Evolutionary conservation across 1,139 yeast genomes (phyloP).

Genomic region (Kazachstania sp.): DNA sequence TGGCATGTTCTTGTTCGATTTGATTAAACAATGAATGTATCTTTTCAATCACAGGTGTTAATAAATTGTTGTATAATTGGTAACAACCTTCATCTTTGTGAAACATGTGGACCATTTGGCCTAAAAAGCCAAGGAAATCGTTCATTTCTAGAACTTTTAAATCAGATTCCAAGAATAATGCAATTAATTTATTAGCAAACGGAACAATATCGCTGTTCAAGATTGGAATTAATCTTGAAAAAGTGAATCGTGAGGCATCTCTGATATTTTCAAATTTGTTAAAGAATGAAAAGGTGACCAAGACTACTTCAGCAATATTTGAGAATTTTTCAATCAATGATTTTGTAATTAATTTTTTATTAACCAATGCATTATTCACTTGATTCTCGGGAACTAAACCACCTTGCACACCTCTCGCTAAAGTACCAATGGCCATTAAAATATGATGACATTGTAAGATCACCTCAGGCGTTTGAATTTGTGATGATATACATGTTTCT

Average conservation of each 20-base stretch:
- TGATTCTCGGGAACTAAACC: conserved; percentile 33
- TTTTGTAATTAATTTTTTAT: conserved; percentile 23
- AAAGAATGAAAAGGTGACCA: conserved; percentile 74
- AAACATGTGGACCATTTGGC: conserved; percentile 78
- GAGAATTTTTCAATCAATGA: conserved; percentile 44
- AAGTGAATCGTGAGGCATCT: conserved; percentile 78
- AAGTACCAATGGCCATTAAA: conserved; percentile 81
- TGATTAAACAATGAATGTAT: conserved; percentile 43
- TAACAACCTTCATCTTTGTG: conserved; percentile 60
- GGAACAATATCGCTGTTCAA: conserved; percentile 49
- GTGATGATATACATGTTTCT: conserved; percentile 53
- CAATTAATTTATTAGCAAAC: conserved; percentile 61
- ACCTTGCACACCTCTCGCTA: conserved; percentile 65
- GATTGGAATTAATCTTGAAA: conserved; percentile 78
- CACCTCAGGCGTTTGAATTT: conserved; percentile 38
- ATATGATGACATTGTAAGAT: conserved; percentile 78
- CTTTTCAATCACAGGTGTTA: conserved; percentile 66
- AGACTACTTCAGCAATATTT: conserved; percentile 72
- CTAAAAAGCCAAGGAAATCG: conserved; percentile 77
- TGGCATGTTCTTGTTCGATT: conserved; percentile 32
- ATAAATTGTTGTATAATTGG: conserved; percentile 60
- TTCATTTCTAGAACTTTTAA: conserved; percentile 57
- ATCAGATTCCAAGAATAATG: conserved; percentile 61
- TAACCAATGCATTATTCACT: conserved; percentile 30
- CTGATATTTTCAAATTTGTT: conserved; percentile 61